Evolutionary conservation across 2,329 filamentous ascomycete genomes (phyloP).

Genomic region (Thelonectria rubi): DNA sequence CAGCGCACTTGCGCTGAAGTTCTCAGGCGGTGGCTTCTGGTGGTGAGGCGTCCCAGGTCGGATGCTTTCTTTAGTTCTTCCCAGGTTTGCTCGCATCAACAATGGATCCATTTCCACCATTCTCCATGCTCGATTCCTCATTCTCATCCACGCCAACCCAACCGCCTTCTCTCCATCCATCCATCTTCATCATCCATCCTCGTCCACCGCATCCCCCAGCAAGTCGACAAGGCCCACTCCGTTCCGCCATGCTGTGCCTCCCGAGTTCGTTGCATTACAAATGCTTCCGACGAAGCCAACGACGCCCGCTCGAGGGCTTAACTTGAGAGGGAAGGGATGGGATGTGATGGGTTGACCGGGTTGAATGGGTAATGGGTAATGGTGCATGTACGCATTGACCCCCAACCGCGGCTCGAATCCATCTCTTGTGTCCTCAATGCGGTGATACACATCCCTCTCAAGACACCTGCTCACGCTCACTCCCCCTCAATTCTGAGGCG

Average conservation of each 20-base stretch:
- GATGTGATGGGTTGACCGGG: constrained; percentile 2
- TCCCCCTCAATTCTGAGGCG: constrained; percentile 5
- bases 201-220: constrained; percentile 19
- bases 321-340: constrained; percentile 6
- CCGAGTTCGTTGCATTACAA: constrained; percentile 32
- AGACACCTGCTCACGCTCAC: not conserved
- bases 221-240: constrained; percentile 27
- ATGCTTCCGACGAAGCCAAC: constrained; percentile 24
- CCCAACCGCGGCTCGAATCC: constrained; percentile 15
- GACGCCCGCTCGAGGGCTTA: constrained; percentile 19
- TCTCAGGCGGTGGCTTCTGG: not conserved
- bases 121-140: constrained; percentile 16
- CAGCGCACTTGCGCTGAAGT: not conserved
- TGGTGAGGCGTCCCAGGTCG: not conserved
- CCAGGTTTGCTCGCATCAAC: not conserved
- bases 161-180: constrained; percentile 1
- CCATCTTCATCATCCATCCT: constrained; percentile 20
- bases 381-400: constrained; percentile 21
- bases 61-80: not conserved
- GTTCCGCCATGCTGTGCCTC: constrained; percentile 19
- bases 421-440: constrained; percentile 8
- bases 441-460: constrained; percentile 16
- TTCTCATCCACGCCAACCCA: not conserved
- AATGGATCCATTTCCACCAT: not conserved
- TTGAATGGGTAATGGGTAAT: constrained; percentile 6